Evolutionary conservation across 306 rosid genomes (phyloP).

Genomic region (Dryas octopetala): DNA sequence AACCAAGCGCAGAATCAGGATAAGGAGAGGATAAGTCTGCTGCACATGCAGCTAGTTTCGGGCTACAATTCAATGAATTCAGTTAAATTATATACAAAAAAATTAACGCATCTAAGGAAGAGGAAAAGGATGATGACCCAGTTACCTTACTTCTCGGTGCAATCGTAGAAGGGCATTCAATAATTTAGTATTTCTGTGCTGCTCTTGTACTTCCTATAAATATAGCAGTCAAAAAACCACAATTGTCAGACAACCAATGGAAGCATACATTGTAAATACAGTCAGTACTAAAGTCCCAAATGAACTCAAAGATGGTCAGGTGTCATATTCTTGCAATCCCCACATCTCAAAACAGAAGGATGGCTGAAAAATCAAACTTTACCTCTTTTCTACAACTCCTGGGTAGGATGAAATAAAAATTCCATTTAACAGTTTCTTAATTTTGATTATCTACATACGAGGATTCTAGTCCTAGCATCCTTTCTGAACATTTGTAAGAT

Average conservation of each 20-base stretch:
- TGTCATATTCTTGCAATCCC: neutral
- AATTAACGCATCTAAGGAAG: constrained; percentile 6
- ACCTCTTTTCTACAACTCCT: neutral
- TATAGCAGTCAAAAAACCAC: constrained; percentile 35
- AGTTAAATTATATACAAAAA: constrained; percentile 33
- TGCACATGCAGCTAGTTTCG: constrained; percentile 88
- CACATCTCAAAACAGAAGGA: neutral
- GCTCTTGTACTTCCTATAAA: constrained; percentile 83
- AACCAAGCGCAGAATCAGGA: constrained; percentile 87
- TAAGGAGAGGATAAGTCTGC: constrained; percentile 73
- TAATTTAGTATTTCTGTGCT: constrained; percentile 87
- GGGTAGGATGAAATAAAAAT: neutral
- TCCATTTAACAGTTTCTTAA: neutral
- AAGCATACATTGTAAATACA: constrained; percentile 1
- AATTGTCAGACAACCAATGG: constrained; percentile 15
- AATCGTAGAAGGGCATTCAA: constrained; percentile 83
- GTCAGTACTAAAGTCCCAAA: neutral
- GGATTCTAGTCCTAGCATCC: neutral
- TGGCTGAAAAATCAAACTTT: neutral
- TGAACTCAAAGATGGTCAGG: neutral
- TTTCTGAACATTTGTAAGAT: neutral
- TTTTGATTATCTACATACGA: neutral
- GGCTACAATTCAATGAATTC: constrained; percentile 57
- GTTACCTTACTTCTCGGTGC: constrained; percentile 92
- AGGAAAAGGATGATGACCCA: constrained; percentile 26